Conservation (phyloP, 2,329 filamentous ascomycete species). For the Aspergillus fischeri region DNA sequence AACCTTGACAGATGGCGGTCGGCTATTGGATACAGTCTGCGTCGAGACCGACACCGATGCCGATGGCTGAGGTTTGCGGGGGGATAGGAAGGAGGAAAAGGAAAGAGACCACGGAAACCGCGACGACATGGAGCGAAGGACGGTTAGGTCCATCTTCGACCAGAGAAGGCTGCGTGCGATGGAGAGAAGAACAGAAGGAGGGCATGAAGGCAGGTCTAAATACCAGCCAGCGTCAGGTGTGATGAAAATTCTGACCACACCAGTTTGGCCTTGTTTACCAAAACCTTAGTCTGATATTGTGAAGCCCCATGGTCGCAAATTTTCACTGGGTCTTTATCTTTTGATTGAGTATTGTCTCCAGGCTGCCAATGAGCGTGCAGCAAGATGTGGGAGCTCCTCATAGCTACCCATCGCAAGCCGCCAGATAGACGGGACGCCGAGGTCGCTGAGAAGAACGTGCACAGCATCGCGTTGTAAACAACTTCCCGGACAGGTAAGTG, state of each 20-base stretch:
- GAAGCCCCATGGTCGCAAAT: not conserved
- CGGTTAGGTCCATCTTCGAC: not conserved
- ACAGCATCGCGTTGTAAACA: not conserved
- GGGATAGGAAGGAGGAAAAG: not conserved
- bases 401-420: not conserved
- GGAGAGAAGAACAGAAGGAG: not conserved
- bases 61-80: not conserved
- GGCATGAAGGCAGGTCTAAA: not conserved
- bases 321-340: not conserved
- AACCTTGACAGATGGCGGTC: not conserved
- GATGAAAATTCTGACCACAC: not conserved
- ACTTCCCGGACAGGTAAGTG: not conserved
- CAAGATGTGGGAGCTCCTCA: not conserved
- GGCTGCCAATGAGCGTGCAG: not conserved
- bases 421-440: not conserved
- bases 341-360: not conserved
- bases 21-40: not conserved
- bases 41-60: not conserved
- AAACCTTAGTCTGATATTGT: not conserved
- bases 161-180: not conserved
- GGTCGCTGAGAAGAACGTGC: not conserved
- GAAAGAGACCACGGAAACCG: not conserved
- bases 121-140: not conserved
- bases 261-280: not conserved
- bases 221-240: not conserved